Conservation (phyloP, 2,329 filamentous ascomycete genomes). For the Colletotrichum liaoningense region DNA sequence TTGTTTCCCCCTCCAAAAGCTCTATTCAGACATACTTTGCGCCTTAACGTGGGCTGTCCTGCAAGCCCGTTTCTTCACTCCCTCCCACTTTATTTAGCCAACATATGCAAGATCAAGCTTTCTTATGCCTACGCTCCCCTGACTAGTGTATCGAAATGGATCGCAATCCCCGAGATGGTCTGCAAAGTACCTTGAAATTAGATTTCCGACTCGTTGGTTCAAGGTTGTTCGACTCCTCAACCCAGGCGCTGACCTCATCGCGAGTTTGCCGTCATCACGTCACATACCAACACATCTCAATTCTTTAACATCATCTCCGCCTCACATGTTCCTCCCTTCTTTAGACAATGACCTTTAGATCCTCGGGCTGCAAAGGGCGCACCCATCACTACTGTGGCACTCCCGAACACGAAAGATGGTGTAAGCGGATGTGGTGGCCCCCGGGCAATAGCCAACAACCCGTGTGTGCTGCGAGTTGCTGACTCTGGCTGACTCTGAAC, state of each 20-base stretch:
- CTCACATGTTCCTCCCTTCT: not conserved
- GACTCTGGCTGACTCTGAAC: not conserved
- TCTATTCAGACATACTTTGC: not conserved
- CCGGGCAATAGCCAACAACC: not conserved
- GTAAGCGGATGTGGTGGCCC: too few species aligned
- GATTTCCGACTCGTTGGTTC: not conserved
- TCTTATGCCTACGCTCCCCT: not conserved
- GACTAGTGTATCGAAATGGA: not conserved
- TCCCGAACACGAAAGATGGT: constrained; percentile 14
- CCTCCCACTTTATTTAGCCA: not conserved
- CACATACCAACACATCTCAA: not conserved
- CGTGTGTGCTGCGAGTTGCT: not conserved
- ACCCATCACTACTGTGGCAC: not conserved
- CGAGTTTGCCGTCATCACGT: not conserved
- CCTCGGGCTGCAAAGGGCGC: not conserved
- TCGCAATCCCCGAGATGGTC: not conserved
- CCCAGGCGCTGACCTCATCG: not conserved
- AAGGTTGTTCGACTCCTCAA: not conserved
- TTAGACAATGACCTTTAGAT: not conserved
- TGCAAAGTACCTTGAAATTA: not conserved
- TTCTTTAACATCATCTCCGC: not conserved
- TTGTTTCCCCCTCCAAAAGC: not conserved
- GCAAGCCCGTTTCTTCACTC: not conserved
- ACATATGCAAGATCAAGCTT: constrained; percentile 15
- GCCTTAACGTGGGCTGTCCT: not conserved